Percentiles rank a stretch among this genome's conserved stretches.
Evolutionary conservation across 2,329 filamentous ascomycete genomes (phyloP).

Genomic region (Aureobasidium sp.): DNA sequence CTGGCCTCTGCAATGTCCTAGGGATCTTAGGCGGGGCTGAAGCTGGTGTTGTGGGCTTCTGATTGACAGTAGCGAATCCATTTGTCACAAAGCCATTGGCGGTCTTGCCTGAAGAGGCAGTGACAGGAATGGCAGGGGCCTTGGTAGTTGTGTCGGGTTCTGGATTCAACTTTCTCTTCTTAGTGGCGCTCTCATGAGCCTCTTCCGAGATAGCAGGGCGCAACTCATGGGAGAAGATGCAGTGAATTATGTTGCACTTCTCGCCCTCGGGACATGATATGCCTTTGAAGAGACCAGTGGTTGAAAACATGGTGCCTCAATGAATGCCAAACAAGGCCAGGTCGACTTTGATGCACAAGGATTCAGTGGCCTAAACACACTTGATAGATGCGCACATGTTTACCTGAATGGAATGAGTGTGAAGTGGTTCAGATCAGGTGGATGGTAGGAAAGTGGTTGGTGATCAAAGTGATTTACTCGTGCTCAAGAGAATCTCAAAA

Average conservation of each 20-base stretch:
- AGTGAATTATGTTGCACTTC: slow-evolving; percentile 46
- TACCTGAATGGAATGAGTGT: not conserved
- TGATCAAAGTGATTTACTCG: not conserved
- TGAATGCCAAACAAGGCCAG: not conserved
- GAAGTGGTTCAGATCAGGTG: not conserved
- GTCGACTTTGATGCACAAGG: not conserved
- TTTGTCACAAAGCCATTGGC: not conserved
- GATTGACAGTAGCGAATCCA: not conserved
- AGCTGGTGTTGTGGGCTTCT: slow-evolving; percentile 19
- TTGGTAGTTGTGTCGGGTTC: not conserved
- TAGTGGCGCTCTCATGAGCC: slow-evolving; percentile 14
- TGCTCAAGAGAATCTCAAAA: not conserved
- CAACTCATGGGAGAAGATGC: slow-evolving; percentile 49
- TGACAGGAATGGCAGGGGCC: not conserved
- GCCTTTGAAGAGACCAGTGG: slow-evolving; percentile 47
- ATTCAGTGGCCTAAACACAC: not conserved
- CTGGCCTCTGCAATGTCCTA: slow-evolving; percentile 13
- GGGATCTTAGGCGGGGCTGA: not conserved
- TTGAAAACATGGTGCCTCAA: slow-evolving; percentile 41
- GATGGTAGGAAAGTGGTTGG: not conserved
- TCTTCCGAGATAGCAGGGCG: not conserved
- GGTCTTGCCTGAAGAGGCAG: not conserved
- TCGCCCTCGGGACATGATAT: slow-evolving; percentile 45
- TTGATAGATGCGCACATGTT: not conserved
- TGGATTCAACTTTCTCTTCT: slow-evolving; percentile 26